Evolutionary conservation across 306 rosid genomes (phyloP), one percentile per base, ranked within the genome.

Genomic region (Vigna angularis): DNA sequence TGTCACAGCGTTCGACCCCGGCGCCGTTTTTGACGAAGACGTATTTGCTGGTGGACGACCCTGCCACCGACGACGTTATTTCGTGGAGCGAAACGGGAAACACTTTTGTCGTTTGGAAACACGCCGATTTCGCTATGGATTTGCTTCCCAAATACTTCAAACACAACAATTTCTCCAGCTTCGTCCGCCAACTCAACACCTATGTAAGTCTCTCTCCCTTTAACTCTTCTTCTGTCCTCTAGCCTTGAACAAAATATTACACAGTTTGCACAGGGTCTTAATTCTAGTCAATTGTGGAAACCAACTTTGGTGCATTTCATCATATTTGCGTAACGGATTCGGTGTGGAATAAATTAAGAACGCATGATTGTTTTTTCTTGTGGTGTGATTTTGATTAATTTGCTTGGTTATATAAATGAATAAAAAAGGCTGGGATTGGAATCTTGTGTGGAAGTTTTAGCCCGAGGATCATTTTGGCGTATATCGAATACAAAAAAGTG

Each of bases 81-180:
- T 95, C 98, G 2, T 95, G 99, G 99, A 83, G 85, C 20, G 86
- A 79, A 70, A 83, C 47, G 7, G 99, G 99, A 3, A 50, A 89
- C 30, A 79, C 93, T 12, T 95, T 95, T 66, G 89, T 95, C 53
- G 98, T 95, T 3, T 88, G 97, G 97, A 91, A 91, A 59, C 88
- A 89, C 3, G 86, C 92, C 28, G 98, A 91, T 53, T 95, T 95
- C 63, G 88, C 99, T 0, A 85, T 74, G 65, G 96, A 95, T 59
- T 82, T 95, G 86, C 87, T 95, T 81, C 99, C 99, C 2, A 91
- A 73, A 2, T 89, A 85, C 30, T 95, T 95, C 77, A 95, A 91
- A 72, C 99, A 95, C 82, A 91, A 93, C 86, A 95, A 95, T 42
- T 95, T 95, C 89, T 95, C 99, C 4, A 95, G 99, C 93, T 95